phyloP scores from a whole-genome alignment of 345 rosid species.

The Microcos paniculata region DNA sequence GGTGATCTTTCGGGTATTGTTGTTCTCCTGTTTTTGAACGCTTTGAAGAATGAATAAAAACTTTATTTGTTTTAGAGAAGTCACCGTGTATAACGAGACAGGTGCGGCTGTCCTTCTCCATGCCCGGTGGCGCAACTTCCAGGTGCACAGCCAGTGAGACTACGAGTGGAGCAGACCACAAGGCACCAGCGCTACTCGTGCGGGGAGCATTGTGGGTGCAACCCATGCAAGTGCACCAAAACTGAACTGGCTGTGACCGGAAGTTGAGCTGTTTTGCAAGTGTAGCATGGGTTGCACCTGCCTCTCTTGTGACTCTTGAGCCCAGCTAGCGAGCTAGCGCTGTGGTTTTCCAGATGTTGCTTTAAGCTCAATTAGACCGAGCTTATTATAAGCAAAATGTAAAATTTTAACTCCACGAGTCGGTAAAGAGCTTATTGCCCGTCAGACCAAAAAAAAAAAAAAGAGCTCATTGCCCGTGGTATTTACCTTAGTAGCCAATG shows the following conservation, averaged over 20 bases:
- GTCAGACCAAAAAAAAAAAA: too few species aligned
- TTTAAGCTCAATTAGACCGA: too few species aligned
- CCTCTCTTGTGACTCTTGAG: constrained; percentile 29
- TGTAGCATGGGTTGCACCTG: constrained; percentile 46
- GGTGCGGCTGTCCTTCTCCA: constrained; percentile 42
- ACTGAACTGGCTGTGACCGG: constrained; percentile 16
- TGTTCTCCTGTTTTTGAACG: too few species aligned
- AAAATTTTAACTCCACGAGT: too few species aligned
- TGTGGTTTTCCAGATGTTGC: too few species aligned
- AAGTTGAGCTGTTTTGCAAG: constrained; percentile 30
- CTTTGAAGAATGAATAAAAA: too few species aligned
- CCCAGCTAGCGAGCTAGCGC: background rate
- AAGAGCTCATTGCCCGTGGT: too few species aligned
- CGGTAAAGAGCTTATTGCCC: too few species aligned
- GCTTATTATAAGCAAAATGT: too few species aligned
- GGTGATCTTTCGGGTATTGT: too few species aligned
- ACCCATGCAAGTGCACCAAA: constrained; percentile 55
- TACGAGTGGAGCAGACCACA: constrained; percentile 26
- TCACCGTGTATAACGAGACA: constrained; percentile 30
- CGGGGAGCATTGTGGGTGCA: constrained; percentile 64
- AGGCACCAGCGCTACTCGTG: constrained; percentile 48
- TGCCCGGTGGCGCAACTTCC: constrained; percentile 53
- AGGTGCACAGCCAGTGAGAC: constrained; percentile 39
- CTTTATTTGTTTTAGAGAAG: too few species aligned
- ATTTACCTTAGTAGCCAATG: too few species aligned